These are phyloP conservation scores for Nigrospora oryzae DNA, from an alignment of 2,329 filamentous ascomycete species.

Conservation along the genomic window DNA sequence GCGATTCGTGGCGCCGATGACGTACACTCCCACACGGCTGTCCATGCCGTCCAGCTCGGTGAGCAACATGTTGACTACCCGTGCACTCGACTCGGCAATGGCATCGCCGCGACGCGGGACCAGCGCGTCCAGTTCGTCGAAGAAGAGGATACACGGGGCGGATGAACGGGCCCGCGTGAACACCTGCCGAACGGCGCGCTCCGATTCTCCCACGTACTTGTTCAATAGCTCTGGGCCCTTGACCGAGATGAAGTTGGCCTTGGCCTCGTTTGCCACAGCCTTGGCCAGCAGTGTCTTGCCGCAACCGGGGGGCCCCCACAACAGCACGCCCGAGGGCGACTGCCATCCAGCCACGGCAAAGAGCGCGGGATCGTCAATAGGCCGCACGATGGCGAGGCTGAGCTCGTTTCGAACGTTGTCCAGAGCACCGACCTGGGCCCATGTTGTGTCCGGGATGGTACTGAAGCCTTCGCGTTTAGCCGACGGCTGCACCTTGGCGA, in stretches of 20 bases:
- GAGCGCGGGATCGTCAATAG: conserved; percentile 72
- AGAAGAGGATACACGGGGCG: conserved; percentile 91
- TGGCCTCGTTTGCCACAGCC: conserved; percentile 89
- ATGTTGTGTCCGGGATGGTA: conserved; percentile 87
- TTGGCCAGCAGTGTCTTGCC: conserved; percentile 96
- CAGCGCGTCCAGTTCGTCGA: conserved; percentile 92
- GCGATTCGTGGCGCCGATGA: conserved; percentile 90
- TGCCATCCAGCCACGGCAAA: conserved; percentile 73
- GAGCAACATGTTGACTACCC: conserved; percentile 90
- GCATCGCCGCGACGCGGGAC: conserved; percentile 75
- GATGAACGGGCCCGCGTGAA: conserved; percentile 82
- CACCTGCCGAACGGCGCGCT: conserved; percentile 84
- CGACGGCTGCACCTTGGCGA: conserved; percentile 69
- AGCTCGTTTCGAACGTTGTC: conserved; percentile 72
- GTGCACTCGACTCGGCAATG: conserved; percentile 72
- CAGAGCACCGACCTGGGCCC: conserved; percentile 85
- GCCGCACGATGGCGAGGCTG: conserved; percentile 77
- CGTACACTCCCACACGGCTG: conserved; percentile 76
- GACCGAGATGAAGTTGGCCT: conserved; percentile 96
- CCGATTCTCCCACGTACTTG: conserved; percentile 95
- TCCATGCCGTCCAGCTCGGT: conserved; percentile 87
- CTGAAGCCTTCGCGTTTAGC: conserved; percentile 91
- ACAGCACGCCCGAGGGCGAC: conserved; percentile 76
- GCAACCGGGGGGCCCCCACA: conserved; percentile 95
- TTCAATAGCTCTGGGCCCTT: conserved; percentile 95